phyloP scores from a whole-genome alignment of 2,329 filamentous ascomycete species.

The Chrysosporium queenslandicum region DNA sequence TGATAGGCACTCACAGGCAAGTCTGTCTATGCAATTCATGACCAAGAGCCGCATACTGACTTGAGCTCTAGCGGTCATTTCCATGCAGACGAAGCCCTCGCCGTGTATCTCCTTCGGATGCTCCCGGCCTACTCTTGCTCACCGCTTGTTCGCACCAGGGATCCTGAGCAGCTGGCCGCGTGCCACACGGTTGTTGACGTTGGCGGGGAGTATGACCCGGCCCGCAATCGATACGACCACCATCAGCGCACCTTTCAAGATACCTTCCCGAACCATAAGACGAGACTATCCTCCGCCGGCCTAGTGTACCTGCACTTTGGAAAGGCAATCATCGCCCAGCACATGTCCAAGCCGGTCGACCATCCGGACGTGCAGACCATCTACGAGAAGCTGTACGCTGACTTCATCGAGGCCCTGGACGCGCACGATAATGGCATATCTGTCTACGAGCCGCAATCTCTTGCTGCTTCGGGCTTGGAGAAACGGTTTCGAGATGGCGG shows the following conservation, averaged over 20 bases:
- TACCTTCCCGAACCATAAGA: slow-evolving; percentile 71
- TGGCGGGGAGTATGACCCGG: slow-evolving; percentile 81
- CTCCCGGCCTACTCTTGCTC: slow-evolving; percentile 70
- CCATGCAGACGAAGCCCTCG: slow-evolving; percentile 95
- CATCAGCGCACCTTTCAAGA: slow-evolving; percentile 86
- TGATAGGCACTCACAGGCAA: slow-evolving; percentile 84
- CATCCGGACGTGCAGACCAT: slow-evolving; percentile 61
- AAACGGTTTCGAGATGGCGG: slow-evolving; percentile 76
- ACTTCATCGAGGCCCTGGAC: slow-evolving; percentile 91
- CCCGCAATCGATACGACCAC: slow-evolving; percentile 77
- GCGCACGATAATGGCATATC: slow-evolving; percentile 95
- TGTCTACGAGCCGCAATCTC: slow-evolving; percentile 60
- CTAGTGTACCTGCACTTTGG: slow-evolving; percentile 96
- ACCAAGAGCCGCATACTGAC: slow-evolving; percentile 4
- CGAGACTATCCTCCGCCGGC: slow-evolving; percentile 87
- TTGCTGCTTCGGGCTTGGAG: slow-evolving; percentile 61
- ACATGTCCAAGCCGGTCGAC: slow-evolving; percentile 51
- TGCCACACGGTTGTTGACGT: slow-evolving; percentile 97
- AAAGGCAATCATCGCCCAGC: slow-evolving; percentile 63
- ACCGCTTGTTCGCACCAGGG: slow-evolving; percentile 73
- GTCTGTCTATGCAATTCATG: background rate
- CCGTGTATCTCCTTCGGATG: slow-evolving; percentile 86
- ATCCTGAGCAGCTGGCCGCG: slow-evolving; percentile 62
- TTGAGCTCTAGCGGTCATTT: slow-evolving; percentile 65
- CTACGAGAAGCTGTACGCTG: slow-evolving; percentile 80